phyloP scores from a whole-genome alignment of 208 protist species.

The Crithidia acanthocephali region DNA sequence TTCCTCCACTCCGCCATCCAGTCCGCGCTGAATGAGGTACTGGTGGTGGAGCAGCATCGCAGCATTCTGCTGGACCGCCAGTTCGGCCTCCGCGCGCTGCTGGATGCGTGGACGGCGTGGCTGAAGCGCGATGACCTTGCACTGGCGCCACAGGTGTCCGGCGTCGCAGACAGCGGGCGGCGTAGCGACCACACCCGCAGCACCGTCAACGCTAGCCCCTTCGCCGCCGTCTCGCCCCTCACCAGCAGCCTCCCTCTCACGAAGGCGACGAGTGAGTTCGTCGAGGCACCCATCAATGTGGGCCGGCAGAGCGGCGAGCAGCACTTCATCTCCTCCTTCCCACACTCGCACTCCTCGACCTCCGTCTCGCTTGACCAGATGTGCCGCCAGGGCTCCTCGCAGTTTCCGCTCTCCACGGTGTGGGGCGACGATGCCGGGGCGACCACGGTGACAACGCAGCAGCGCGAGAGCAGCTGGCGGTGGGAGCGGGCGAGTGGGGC shows the following conservation, averaged over 20 bases:
- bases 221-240: background rate
- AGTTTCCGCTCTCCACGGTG: background rate
- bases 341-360: background rate
- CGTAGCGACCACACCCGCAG: background rate
- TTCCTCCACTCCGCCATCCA: slow-evolving; percentile 43
- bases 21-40: slow-evolving; percentile 39
- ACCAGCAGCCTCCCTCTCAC: slow-evolving; percentile 10
- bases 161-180: background rate
- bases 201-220: background rate
- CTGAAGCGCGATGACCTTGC: slow-evolving; percentile 26
- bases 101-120: slow-evolving; percentile 51
- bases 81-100: slow-evolving; percentile 59
- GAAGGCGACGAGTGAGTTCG: slow-evolving; percentile 16
- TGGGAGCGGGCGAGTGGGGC: slow-evolving; percentile 16
- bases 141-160: slow-evolving; percentile 16
- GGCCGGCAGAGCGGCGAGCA: slow-evolving; percentile 5
- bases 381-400: background rate
- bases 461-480: slow-evolving; percentile 19
- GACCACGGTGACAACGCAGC: background rate
- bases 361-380: background rate
- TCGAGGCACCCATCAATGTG: slow-evolving; percentile 5
- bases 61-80: slow-evolving; percentile 53
- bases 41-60: slow-evolving; percentile 63
- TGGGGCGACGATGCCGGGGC: background rate
- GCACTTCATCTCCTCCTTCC: slow-evolving; percentile 17